These are phyloP conservation scores for Pseudozyma hubeiensis DNA, from an alignment of 1,284 basidiomycete genomes.

Conservation along the genomic window DNA sequence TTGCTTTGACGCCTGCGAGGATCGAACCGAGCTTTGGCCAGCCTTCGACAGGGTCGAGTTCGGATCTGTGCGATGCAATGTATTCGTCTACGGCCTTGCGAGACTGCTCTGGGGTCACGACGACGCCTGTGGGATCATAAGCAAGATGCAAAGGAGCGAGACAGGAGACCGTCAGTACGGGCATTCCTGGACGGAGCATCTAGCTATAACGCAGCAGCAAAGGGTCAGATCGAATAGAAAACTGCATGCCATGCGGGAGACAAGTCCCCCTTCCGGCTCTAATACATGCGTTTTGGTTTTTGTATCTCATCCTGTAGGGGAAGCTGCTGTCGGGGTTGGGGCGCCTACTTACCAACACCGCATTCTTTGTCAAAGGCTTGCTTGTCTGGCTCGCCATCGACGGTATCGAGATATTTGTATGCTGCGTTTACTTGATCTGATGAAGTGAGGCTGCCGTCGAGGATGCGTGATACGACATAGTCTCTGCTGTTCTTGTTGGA, in stretches of 20 bases:
- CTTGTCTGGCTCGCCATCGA: constrained; percentile 75
- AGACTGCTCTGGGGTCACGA: constrained; percentile 79
- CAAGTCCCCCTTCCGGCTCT: constrained; percentile 49
- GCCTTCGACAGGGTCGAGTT: constrained; percentile 70
- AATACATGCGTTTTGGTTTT: constrained; percentile 63
- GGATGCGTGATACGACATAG: constrained; percentile 79
- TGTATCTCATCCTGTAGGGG: constrained; percentile 49
- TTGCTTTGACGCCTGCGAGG: constrained; percentile 60
- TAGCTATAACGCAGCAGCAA: constrained; percentile 12
- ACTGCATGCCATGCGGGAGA: constrained; percentile 52
- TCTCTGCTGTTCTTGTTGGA: constrained; percentile 75
- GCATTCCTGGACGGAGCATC: too few species aligned
- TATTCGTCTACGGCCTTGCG: constrained; percentile 76
- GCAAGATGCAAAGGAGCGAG: not conserved
- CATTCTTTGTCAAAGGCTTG: constrained; percentile 82
- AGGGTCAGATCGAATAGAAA: constrained; percentile 39
- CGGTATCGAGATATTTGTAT: constrained; percentile 79
- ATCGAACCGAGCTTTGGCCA: constrained; percentile 63
- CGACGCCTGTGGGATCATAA: constrained; percentile 76
- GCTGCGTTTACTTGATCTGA: constrained; percentile 83
- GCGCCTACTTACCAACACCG: constrained; percentile 81
- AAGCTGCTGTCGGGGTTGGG: constrained; percentile 7
- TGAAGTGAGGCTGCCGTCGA: constrained; percentile 79
- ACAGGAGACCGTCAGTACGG: constrained; percentile 9
- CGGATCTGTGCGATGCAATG: constrained; percentile 70